Evolutionary conservation across 2,329 filamentous ascomycete species (phyloP), one percentile per base, ranked within the genome.

Genomic region (Trichoderma aggressivum): DNA sequence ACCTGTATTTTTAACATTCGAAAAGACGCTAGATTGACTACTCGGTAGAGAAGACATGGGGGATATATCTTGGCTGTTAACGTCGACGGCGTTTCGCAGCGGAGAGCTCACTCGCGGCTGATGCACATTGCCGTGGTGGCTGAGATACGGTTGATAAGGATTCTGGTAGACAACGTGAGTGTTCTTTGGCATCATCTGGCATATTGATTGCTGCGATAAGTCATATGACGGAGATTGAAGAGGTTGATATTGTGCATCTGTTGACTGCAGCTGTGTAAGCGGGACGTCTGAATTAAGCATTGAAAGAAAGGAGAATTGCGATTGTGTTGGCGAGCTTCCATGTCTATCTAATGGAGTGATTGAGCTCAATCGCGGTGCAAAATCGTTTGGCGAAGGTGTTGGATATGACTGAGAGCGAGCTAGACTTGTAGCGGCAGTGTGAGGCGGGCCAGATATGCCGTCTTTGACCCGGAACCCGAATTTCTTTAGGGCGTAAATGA

Each of bases 401-500:
- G 32, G 12, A 16, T 18, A 36, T 14, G 39, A 72, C 47, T n/a
- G 73, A 47, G 32, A 28, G 21, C 34, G 26, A 11, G n/a, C 11
- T 32, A 39, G 24, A 14, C 21, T 26, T 30, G 62, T 14, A 5
- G 18, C 28, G 67, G 58, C 63, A 28, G 36, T 26, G 55, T 53
- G 62, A 32, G 59, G 8, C 3, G 10, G 6, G 36, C 21, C 11
- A 7, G 11, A 24, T 10, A 59, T 30, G 14, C 61, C 67, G 5
- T 77, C 73, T 34, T 73, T 72, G 47, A 80, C 72, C 6, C 21
- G 32, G 39, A 82, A 80, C 10, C 78, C 78, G 14, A 76, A 74
- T 64, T 77, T 80, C 39, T 78, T 74, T 1, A 82, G 74, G 64
- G 80, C 75, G 59, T 75, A 81, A 5, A 78, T 74, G 2, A 78